Evolutionary conservation across 2,329 filamentous ascomycete species (phyloP).

Genomic region (Teratosphaeria viscida): DNA sequence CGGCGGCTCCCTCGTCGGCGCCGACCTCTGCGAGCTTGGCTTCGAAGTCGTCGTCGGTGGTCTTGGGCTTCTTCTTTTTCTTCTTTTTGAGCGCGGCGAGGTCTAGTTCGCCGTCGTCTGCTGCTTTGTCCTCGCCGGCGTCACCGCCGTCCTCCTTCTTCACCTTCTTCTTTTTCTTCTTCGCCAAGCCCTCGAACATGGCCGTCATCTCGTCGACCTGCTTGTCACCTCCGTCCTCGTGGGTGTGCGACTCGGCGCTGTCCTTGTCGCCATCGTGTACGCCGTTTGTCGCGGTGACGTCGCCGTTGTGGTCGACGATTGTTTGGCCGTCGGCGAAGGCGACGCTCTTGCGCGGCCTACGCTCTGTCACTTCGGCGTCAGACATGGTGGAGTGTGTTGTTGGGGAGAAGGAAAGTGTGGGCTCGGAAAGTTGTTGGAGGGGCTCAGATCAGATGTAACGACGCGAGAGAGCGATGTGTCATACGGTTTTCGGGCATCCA

Average conservation of each 20-base stretch:
- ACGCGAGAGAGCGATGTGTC: neutral
- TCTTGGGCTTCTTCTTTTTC: constrained; percentile 61
- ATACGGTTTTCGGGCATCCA: neutral
- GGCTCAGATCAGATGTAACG: neutral
- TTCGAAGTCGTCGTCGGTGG: constrained; percentile 54
- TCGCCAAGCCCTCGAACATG: constrained; percentile 28
- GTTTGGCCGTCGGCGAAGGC: constrained; percentile 81
- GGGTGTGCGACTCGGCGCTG: constrained; percentile 67
- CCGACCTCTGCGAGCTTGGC: constrained; percentile 54
- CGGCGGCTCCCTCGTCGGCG: constrained; percentile 42
- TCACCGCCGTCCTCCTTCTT: constrained; percentile 17
- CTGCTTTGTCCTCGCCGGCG: constrained; percentile 33
- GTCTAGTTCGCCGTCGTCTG: constrained; percentile 54
- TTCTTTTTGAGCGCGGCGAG: constrained; percentile 72
- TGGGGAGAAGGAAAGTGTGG: neutral
- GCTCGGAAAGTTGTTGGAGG: neutral
- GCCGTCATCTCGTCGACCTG: constrained; percentile 27
- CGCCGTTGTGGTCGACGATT: constrained; percentile 82
- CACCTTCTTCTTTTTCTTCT: constrained; percentile 60
- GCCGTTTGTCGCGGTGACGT: constrained; percentile 59
- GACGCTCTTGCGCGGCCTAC: constrained; percentile 83
- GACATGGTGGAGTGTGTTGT: constrained; percentile 40
- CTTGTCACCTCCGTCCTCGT: constrained; percentile 16
- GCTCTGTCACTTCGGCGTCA: constrained; percentile 39
- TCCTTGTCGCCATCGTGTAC: constrained; percentile 60